Evolutionary conservation across 179 eudicot species (phyloP).

Genomic region (Drosera spatulata): DNA sequence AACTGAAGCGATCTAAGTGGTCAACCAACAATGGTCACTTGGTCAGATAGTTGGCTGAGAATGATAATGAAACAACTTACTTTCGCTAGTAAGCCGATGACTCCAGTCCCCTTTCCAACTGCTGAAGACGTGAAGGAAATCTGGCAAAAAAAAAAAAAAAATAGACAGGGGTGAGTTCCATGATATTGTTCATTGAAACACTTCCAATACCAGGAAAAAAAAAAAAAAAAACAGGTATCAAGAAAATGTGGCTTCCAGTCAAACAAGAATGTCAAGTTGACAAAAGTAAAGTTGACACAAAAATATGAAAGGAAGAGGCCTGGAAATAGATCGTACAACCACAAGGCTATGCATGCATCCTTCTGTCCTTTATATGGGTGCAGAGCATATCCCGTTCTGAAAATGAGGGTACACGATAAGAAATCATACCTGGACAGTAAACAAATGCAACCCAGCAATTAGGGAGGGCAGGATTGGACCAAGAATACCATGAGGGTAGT

Average conservation of each 20-base stretch:
- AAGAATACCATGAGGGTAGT: constrained; percentile 46
- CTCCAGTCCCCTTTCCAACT: constrained; percentile 25
- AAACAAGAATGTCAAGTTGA: neutral
- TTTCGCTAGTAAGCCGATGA: constrained; percentile 27
- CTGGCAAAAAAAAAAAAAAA: constrained; percentile 12
- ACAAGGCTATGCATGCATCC: neutral
- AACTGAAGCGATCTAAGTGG: neutral
- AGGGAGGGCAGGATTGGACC: constrained; percentile 61
- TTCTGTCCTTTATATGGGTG: neutral
- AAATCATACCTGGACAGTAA: constrained; percentile 55
- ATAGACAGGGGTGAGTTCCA: no score
- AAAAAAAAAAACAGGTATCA: constrained; percentile 6
- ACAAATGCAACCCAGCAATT: constrained; percentile 71
- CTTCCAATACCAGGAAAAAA: no score
- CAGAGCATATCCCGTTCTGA: neutral
- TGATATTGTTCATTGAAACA: no score
- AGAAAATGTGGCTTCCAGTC: neutral
- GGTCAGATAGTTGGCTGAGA: no score
- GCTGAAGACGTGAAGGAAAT: constrained; percentile 33
- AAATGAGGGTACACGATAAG: neutral
- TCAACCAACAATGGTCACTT: neutral
- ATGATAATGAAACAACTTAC: constrained; percentile 22
- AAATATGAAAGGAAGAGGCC: neutral
- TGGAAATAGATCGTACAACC: neutral
- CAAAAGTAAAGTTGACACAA: neutral